phyloP scores from a whole-genome alignment of 345 rosid species.

The Bretschneidera sinensis region DNA sequence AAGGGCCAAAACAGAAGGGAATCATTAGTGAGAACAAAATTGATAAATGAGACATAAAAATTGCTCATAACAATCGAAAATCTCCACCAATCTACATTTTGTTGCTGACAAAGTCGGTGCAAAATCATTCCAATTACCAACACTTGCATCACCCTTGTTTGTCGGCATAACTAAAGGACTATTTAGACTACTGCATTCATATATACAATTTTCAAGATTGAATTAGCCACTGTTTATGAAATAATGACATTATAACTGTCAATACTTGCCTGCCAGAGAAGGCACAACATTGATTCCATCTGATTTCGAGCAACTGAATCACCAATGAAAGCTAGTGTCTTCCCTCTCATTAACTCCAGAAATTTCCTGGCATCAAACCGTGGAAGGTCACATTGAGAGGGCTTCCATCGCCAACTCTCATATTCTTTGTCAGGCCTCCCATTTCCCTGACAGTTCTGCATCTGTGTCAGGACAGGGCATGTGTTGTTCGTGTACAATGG shows the following conservation, averaged over 20 bases:
- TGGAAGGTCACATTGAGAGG: conserved; percentile 79
- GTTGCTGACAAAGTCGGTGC: no score
- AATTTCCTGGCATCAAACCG: conserved; percentile 85
- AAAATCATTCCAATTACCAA: no score
- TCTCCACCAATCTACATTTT: no score
- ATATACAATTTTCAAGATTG: not conserved
- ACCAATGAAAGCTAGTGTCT: conserved; percentile 86
- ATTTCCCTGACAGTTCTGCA: conserved; percentile 99
- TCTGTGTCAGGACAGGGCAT: conserved; percentile 88
- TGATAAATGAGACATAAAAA: no score
- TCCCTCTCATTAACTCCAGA: conserved; percentile 90
- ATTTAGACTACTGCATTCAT: not conserved
- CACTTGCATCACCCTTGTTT: not conserved
- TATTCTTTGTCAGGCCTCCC: conserved; percentile 93
- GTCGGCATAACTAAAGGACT: not conserved
- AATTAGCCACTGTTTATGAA: not conserved
- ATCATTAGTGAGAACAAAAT: no score
- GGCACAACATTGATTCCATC: conserved; percentile 95
- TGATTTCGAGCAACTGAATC: conserved; percentile 98
- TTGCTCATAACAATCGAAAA: no score
- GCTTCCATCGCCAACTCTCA: conserved; percentile 97
- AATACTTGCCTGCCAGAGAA: conserved; percentile 95
- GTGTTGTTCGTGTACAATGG: conserved; percentile 87
- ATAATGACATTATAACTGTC: not conserved
- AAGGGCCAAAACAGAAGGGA: no score